Base-by-base conservation (phyloP, 1,284 basidiomycete species). In the Ceratobasidium sp. region DNA sequence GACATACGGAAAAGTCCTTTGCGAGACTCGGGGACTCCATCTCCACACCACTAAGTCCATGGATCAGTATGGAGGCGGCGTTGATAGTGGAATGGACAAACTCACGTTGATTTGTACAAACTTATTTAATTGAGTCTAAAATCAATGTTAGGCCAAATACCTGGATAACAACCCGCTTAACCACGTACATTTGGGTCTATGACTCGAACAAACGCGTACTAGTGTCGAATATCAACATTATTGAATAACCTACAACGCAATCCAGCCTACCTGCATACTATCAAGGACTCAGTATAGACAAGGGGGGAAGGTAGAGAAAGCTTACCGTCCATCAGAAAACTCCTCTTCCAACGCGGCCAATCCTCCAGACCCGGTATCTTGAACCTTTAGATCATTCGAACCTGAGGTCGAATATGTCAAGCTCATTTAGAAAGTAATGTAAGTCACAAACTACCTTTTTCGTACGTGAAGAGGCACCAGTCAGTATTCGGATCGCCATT, bases 291-390 rank as follows among this genome's bases (percentile, higher is more conserved):
- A 62, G 27, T 73, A 44, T 44, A 33, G 48, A n/a, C n/a, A 41
- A 41, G 41, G 23, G 14, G 35, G 23, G 4, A 60, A 64, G 68
- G 69, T 4, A 78, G 20, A 41, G 23, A 12, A 10, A 8, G 84
- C 90, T 70, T 79, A 94, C 95, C 93, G 89, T 79, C 96, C 97
- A 84, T 98, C 96, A 59, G 92, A 94, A 85, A 98, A 98, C 85
- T 98, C 96, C 80, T 98, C 97, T 82, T 94, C 90, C 23, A 98
- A 87, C 82, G 97, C 96, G 80, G 97, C 95, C 14, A 99, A 88
- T 0, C 96, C 95, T 33, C 92, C 93, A 80, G 88, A 87, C n/a
- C 96, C 96, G 1, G 92, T 93, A 0, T 89, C 88, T 84, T 97
- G 95, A 12, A 98, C 93, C 82, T 95, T 96, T 78, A 98, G 88